A percentile compares a stretch with the other conserved stretches of the same genome.
Evolutionary conservation across 208 protist genomes (phyloP).

Genomic region (Trichomonas vaginalis): DNA sequence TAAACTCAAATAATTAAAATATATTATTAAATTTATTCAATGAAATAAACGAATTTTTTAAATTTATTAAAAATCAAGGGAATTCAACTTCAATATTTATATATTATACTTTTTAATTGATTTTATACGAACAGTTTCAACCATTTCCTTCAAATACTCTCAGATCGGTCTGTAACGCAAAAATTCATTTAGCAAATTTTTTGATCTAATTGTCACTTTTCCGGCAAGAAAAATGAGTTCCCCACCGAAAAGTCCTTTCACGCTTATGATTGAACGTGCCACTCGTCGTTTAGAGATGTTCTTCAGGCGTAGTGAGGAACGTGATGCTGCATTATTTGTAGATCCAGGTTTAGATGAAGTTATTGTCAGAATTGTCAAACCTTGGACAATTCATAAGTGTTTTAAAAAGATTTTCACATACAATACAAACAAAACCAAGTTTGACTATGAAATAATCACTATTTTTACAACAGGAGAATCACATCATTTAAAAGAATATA

Average conservation of each 20-base stretch:
- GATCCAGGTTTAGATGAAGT: neutral
- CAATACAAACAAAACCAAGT: neutral
- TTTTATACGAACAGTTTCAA: too few relatives aligned
- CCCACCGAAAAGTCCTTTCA: neutral
- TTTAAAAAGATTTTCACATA: constrained; percentile 14
- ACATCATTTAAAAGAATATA: neutral
- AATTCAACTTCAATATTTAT: too few relatives aligned
- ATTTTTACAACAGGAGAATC: neutral
- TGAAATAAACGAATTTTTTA: too few relatives aligned
- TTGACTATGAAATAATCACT: neutral
- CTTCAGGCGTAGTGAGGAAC: neutral
- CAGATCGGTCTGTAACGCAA: too few relatives aligned
- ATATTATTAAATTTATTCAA: too few relatives aligned
- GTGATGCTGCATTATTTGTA: neutral
- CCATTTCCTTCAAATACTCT: too few relatives aligned
- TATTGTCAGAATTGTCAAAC: neutral
- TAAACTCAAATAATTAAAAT: too few relatives aligned
- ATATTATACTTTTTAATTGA: too few relatives aligned
- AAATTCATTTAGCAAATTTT: too few relatives aligned
- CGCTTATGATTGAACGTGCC: neutral
- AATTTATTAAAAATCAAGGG: too few relatives aligned
- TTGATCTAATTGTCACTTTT: too few relatives aligned
- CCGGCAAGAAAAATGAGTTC: neutral
- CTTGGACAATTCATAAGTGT: neutral
- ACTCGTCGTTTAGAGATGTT: neutral